Evolutionary conservation across 768 basidiomycete genomes (phyloP), one percentile per base, ranked within the genome.

Genomic region (Lactifluus echinatus): DNA sequence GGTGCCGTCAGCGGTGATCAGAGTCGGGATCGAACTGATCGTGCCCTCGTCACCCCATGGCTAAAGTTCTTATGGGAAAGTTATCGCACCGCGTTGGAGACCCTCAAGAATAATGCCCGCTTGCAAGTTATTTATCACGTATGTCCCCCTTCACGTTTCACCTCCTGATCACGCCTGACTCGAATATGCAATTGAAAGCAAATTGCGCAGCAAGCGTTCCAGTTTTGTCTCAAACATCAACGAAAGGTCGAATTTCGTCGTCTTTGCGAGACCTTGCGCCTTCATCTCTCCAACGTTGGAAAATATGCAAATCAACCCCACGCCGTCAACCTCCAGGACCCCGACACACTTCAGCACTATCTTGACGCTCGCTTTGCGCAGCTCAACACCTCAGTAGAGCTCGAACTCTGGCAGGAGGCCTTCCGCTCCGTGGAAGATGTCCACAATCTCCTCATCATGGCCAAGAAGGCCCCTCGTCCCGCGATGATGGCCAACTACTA

Each of bases 401-500:
- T 99, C 62, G 95, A 99, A 73, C 79, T 99, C 26, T 99, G 95
- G 95, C 94, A 97, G 67, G 95, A 97, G 67, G 95, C 93, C 10
- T 99, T 97, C 81, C 88, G 95, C 59, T 93, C 92, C 40, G 93
- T 97, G 59, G 95, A 99, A 71, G 95, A 99, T 70, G 89, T 97
- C 37, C 95, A 98, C 75, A 93, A 93, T 66, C 80, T 98, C 34
- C 82, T 99, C 63, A 89, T 85, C 11, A 85, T 92, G 81, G 87
- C 89, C 28, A 95, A 95, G 71, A 95, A 93, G 72, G 83, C 90
- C 0, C 91, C 93, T 1, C 85, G 92, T 33, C 91, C 92, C 0
- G 79, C 85, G 12, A 95, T 97, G 93, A 97, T 98, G 94, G 92
- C 93, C 57, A 93, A 90, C 71, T 98, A 97, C 74, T 98, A 98